Base-by-base conservation (phyloP, 768 basidiomycete genomes). In the Podaxis sp. region DNA sequence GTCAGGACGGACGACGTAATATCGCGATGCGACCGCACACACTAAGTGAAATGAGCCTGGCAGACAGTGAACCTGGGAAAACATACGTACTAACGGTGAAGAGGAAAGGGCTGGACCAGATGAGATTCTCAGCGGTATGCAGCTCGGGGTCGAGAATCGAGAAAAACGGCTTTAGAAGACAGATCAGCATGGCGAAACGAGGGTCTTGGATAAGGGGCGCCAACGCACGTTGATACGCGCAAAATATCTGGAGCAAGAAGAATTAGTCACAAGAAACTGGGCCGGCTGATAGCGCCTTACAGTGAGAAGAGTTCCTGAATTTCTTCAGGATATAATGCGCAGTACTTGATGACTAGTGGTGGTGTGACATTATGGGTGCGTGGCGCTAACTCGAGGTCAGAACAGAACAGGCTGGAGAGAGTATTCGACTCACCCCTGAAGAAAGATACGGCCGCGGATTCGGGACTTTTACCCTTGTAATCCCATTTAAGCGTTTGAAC, bases 11-110 rank as follows among this genome's bases (percentile, higher is more conserved):
- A 75, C 73, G 2, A 74, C 71, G 67, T 89, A 86, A 70, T 85
- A 88, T 37, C 88, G 78, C 44, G 89, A 84, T 0, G 90, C 82
- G 16, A 88, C 80, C 3, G 88, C 85, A 68, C 88, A 90, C 40
- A 92, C 86, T 86, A 68, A 36, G 42, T 52, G 16, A 54, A 42
- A n/a, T 62, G 14, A 57, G 59, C n/a, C 21, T 5, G 36, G 48
- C 28, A 23, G 59, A 48, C 25, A 38, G 52, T 28, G 16, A 51
- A 36, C 62, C 9, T 11, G 40, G 25, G n/a, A 44, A 44, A 21
- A 21, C 11, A 50, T 23, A 80, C 80, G 75, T 62, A 85, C 85
- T 74, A 63, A 85, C 82, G 50, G 84, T 85, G 70, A 86, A 85
- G 13, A 85, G 73, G 66, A 85, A 85, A 7, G 85, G 85, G 60